These are phyloP conservation scores for Russula earlei DNA, from an alignment of 768 basidiomycete genomes.

Conservation along the genomic window DNA sequence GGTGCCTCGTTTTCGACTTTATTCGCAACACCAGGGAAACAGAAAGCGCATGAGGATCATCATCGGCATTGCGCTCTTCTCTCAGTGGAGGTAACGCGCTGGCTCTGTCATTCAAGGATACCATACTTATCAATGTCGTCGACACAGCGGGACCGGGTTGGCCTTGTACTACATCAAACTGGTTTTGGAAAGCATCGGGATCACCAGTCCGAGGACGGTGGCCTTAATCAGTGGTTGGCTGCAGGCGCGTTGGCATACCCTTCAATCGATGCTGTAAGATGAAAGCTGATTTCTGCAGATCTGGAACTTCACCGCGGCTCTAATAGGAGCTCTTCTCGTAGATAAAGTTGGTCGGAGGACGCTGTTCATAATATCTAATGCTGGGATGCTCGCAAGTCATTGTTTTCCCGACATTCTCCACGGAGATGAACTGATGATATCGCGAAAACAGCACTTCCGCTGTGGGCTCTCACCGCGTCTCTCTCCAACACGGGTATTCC, in stretches of 20 bases:
- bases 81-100: constrained; percentile 58
- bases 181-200: constrained; percentile 55
- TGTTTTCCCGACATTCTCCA: constrained; percentile 15
- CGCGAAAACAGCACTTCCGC: constrained; percentile 35
- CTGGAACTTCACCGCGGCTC: constrained; percentile 55
- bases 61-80: constrained; percentile 57
- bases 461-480: constrained; percentile 45
- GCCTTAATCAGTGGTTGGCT: constrained; percentile 54
- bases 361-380: constrained; percentile 56
- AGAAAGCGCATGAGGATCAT: constrained; percentile 58
- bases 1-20: constrained; percentile 43
- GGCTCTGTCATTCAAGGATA: not conserved
- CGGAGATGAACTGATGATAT: not conserved
- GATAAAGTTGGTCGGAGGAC: constrained; percentile 60
- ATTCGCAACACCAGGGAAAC: constrained; percentile 57
- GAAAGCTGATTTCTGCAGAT: constrained; percentile 27
- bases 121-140: not conserved
- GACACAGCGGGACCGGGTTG: constrained; percentile 52
- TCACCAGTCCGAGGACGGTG: constrained; percentile 43
- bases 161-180: constrained; percentile 69
- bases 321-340: constrained; percentile 51
- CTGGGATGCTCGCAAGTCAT: constrained; percentile 50
- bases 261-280: not conserved
- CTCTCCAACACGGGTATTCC: constrained; percentile 25
- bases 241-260: constrained; percentile 31